Conservation (phyloP, 2,329 filamentous ascomycete genomes). For the Cercospora canescens region DNA sequence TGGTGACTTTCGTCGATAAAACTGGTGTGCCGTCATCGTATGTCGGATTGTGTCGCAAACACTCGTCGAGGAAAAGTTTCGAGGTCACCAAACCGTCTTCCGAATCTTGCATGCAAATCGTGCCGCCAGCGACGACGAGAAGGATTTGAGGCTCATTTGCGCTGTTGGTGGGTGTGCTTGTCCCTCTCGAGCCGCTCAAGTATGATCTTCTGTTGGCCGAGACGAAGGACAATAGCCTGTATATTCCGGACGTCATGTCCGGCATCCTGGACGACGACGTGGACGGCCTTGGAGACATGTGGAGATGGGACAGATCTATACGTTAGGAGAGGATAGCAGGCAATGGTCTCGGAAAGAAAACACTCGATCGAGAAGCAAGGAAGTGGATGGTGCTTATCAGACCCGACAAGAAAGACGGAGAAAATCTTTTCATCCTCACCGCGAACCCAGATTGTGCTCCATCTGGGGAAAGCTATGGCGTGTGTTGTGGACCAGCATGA, state of each 20-base stretch:
- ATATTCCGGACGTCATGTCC: slow-evolving; percentile 25
- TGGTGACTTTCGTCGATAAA: slow-evolving; percentile 20
- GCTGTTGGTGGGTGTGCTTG: slow-evolving; percentile 5
- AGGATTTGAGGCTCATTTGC: slow-evolving; percentile 55
- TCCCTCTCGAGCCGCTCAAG: slow-evolving; percentile 5
- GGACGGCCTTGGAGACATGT: neutral
- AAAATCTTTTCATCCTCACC: slow-evolving; percentile 18
- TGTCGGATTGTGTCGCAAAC: slow-evolving; percentile 76
- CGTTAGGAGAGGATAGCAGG: neutral
- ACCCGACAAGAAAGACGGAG: slow-evolving; percentile 7
- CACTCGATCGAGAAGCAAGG: neutral
- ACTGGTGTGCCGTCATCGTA: slow-evolving; percentile 76
- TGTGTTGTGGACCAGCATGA: slow-evolving; percentile 1
- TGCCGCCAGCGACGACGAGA: slow-evolving; percentile 85
- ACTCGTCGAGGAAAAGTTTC: slow-evolving; percentile 73
- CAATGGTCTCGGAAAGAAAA: neutral
- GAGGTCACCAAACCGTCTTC: slow-evolving; percentile 75
- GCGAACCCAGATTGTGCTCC: slow-evolving; percentile 7
- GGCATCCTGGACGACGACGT: slow-evolving; percentile 5
- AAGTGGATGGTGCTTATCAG: slow-evolving; percentile 15
- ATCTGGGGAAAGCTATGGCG: slow-evolving; percentile 9
- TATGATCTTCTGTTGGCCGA: slow-evolving; percentile 22
- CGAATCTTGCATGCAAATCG: slow-evolving; percentile 88
- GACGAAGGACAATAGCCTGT: slow-evolving; percentile 26
- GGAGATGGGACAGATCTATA: neutral